Base-by-base conservation (phyloP, 2,329 filamentous ascomycete genomes). In the Curvularia sp. region DNA sequence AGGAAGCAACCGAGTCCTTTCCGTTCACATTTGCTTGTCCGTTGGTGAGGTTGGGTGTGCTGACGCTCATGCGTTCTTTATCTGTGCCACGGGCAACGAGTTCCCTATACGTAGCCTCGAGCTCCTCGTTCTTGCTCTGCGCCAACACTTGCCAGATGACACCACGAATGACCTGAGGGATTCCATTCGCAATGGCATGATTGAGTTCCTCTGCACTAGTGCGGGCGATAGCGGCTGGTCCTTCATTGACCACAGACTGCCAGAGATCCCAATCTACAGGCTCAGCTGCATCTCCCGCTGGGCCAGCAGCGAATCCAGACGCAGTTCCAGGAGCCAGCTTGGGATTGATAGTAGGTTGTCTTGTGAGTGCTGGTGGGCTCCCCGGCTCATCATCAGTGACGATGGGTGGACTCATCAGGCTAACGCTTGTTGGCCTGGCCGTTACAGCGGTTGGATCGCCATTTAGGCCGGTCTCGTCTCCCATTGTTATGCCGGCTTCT, bases 231-330 rank as follows among this genome's bases (percentile, higher is more conserved):
- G 92, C 94, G 28, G 92, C 88, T 15, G 93, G 93, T 0, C 95
- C 95, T 79, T 97, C 92, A 66, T 97, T 96, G 33, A 99, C 95
- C 4, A 99, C 90, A 24, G 90, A 88, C 75, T 99, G 94, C 95
- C 95, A 99, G 39, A 99, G 81, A 77, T 99, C 95, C 95, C 95
- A 99, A 74, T 99, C 93, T n/a, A 99, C 95, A 24, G 91, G 89
- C 15, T 83, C 82, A 26, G 81, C 79, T 31, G 83, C 80, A 70
- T 93, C 91, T 13, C 88, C 87, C 3, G 91, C 89, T 8, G 90
- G 90, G 1, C 91, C 91, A 22, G 89, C 88, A 24, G 89, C 89
- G 42, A 93, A 87, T 5, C 94, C 93, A 10, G 92, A 89, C 7
- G 90, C 92, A 1, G 93, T 97, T 1, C 93, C 93, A 0, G 93